These are phyloP conservation scores for Chrysoporthe puriensis DNA, from an alignment of 2,329 filamentous ascomycete species.

Conservation along the genomic window DNA sequence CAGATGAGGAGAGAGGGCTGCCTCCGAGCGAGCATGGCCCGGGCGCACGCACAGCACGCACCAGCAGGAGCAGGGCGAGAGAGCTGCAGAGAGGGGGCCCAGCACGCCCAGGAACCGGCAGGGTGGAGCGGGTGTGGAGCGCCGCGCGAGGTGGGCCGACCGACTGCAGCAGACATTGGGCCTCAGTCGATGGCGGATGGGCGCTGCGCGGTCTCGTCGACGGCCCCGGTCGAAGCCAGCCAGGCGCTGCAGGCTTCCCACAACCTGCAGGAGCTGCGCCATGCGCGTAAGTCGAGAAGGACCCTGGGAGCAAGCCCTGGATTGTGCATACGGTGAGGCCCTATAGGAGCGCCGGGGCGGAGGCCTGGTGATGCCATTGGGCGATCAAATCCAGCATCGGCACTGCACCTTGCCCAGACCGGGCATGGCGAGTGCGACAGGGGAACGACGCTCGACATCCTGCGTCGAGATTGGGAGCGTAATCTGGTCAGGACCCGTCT, in stretches of 20 bases:
- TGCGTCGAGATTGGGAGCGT: background rate
- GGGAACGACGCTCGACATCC: conserved; percentile 3
- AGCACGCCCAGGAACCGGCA: background rate
- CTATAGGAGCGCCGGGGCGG: conserved; percentile 43
- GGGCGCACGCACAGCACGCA: too few species aligned
- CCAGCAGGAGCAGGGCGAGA: conserved; percentile 7
- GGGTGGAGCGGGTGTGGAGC: background rate
- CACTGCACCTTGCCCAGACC: conserved; percentile 17
- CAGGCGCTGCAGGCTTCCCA: background rate
- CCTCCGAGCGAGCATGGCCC: conserved; percentile 3
- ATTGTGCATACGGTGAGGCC: conserved; percentile 45
- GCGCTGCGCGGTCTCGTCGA: background rate
- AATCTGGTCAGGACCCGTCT: conserved; percentile 8
- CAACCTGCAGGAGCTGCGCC: conserved; percentile 44
- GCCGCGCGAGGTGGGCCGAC: background rate
- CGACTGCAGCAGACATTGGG: conserved; percentile 7
- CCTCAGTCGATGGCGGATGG: background rate
- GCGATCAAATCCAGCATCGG: conserved; percentile 31
- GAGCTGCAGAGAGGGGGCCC: background rate
- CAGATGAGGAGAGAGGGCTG: background rate
- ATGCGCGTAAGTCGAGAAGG: conserved; percentile 40
- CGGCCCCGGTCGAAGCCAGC: background rate
- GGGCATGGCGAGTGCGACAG: conserved; percentile 19
- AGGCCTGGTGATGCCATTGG: conserved; percentile 43
- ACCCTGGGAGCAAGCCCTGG: conserved; percentile 36